Conservation (phyloP, 345 rosid species). For the Camelina neglecta region DNA sequence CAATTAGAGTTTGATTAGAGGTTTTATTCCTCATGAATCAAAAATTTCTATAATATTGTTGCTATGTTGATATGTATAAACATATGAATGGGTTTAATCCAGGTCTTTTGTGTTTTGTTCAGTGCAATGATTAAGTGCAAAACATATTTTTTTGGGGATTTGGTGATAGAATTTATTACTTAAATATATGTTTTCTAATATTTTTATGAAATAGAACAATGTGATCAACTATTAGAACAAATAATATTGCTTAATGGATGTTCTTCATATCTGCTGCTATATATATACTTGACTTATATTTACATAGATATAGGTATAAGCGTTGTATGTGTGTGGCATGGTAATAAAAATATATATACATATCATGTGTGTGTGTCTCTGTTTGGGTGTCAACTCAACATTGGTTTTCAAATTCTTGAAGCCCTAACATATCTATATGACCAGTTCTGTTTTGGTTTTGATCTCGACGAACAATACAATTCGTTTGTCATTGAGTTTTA, state of each 20-base stretch:
- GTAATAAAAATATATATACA: neutral
- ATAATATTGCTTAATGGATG: slow-evolving; percentile 23
- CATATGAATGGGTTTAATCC: slow-evolving; percentile 13
- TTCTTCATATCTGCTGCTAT: slow-evolving; percentile 5
- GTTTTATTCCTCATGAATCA: slow-evolving; percentile 12
- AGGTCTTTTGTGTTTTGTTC: slow-evolving; percentile 33
- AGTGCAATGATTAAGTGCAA: slow-evolving; percentile 38
- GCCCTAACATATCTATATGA: slow-evolving; percentile 27
- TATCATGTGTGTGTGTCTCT: neutral
- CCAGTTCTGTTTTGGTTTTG: slow-evolving; percentile 14
- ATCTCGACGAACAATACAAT: slow-evolving; percentile 18
- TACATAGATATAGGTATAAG: neutral
- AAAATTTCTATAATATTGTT: neutral
- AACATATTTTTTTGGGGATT: slow-evolving; percentile 14
- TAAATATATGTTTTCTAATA: slow-evolving; percentile 22
- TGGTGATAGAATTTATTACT: slow-evolving; percentile 19
- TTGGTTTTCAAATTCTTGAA: slow-evolving; percentile 26
- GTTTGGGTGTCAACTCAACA: slow-evolving; percentile 26
- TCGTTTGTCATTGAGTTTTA: slow-evolving; percentile 16
- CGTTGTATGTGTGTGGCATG: slow-evolving; percentile 27
- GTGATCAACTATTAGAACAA: slow-evolving; percentile 18
- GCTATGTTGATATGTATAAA: slow-evolving; percentile 4
- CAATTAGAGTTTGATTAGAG: slow-evolving; percentile 4
- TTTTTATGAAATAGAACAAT: slow-evolving; percentile 26
- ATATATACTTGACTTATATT: slow-evolving; percentile 5